Conservation (phyloP, 2,329 filamentous ascomycete species). For the Stemphylium lycopersici region DNA sequence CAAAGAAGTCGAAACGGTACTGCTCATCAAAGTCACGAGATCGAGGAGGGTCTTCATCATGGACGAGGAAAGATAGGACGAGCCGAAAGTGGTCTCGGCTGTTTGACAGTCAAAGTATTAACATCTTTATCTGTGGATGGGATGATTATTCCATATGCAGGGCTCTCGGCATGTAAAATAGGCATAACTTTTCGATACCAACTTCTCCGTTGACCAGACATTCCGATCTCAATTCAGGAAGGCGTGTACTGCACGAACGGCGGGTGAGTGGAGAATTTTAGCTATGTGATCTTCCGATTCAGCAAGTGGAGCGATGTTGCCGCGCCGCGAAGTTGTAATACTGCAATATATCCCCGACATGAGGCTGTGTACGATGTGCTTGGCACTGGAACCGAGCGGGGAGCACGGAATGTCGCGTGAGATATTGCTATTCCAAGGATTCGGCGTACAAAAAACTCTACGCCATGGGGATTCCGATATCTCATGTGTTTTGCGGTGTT, state of each 20-base stretch:
- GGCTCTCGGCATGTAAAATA: neutral
- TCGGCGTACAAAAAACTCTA: neutral
- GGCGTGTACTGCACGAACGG: neutral
- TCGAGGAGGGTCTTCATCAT: neutral
- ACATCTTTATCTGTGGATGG: too few relatives aligned
- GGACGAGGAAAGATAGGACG: neutral
- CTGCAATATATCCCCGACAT: neutral
- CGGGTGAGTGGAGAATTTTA: neutral
- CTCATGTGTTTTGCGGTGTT: too few relatives aligned
- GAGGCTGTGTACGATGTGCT: neutral
- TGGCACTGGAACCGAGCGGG: neutral
- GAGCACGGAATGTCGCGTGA: neutral
- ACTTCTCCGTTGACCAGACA: too few relatives aligned
- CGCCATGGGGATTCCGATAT: too few relatives aligned
- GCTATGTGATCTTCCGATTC: neutral
- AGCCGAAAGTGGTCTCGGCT: neutral
- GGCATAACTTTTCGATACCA: too few relatives aligned
- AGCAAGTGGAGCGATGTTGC: neutral
- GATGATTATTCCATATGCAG: too few relatives aligned
- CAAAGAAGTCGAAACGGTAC: neutral
- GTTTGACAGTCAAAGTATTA: neutral
- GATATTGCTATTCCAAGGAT: neutral
- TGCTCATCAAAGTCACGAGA: neutral
- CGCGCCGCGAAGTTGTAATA: neutral
- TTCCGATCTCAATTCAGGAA: neutral